A percentile compares a stretch with the other conserved stretches of the same genome.
phyloP scores from a whole-genome alignment of 345 rosid species.

The Draba incana region DNA sequence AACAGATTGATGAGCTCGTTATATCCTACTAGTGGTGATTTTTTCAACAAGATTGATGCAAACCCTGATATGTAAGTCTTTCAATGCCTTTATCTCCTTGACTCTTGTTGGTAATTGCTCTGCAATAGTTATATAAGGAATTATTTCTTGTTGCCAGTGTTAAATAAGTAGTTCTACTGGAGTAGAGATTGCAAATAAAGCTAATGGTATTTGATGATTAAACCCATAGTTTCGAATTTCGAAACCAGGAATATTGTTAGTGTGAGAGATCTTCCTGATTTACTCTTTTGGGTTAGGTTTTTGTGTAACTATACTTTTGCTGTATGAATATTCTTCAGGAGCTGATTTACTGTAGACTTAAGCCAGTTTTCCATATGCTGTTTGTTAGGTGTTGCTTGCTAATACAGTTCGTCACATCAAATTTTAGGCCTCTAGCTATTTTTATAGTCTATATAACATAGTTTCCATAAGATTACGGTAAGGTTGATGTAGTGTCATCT shows the following conservation, averaged over 20 bases:
- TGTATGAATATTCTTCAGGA: conserved; percentile 6
- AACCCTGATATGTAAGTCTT: conserved; percentile 93
- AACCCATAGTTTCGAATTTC: neutral
- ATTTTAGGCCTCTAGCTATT: conserved; percentile 5
- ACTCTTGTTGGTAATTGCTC: conserved; percentile 1
- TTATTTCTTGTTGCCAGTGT: neutral
- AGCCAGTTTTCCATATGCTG: conserved; percentile 10
- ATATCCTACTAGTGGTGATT: conserved; percentile 71
- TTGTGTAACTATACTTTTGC: conserved; percentile 1
- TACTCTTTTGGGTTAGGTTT: neutral
- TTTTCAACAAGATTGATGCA: conserved; percentile 88
- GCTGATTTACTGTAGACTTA: conserved; percentile 1
- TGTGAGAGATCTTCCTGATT: conserved; percentile 4
- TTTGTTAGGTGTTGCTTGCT: neutral
- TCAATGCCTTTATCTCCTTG: neutral
- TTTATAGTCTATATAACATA: neutral
- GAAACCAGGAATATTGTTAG: neutral
- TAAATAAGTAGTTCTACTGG: neutral
- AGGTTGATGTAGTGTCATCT: conserved; percentile 16
- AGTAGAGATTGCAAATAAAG: neutral
- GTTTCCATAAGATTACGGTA: neutral
- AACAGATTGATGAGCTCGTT: conserved; percentile 83
- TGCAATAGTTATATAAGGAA: neutral
- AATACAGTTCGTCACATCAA: neutral
- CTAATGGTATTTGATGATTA: conserved; percentile 1